phyloP scores from a whole-genome alignment of 192 early-diverging fungal genomes.

The Coemansia sp. region DNA sequence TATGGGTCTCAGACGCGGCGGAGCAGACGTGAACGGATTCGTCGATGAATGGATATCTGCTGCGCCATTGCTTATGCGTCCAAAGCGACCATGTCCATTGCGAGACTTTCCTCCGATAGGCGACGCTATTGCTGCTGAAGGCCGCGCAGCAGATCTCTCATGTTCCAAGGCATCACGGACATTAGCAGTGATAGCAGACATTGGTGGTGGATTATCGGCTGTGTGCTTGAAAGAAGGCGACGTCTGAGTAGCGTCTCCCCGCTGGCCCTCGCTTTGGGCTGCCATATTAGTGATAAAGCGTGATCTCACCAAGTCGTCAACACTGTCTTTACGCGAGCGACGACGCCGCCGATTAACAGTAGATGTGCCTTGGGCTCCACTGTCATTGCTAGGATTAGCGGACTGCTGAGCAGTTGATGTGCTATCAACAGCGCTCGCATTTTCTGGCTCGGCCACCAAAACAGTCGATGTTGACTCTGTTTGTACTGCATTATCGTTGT shows the following conservation, averaged over 20 bases:
- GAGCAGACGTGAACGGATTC: neutral
- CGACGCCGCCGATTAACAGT: constrained; percentile 8
- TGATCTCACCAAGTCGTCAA: constrained; percentile 51
- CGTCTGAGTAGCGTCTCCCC: neutral
- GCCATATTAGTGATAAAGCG: constrained; percentile 25
- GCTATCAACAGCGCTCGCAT: neutral
- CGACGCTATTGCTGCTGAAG: neutral
- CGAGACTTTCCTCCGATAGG: neutral
- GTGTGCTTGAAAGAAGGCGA: constrained; percentile 10
- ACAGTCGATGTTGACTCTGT: neutral
- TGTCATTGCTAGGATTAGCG: neutral
- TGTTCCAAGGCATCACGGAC: constrained; percentile 41
- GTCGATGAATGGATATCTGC: neutral
- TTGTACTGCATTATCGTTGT: neutral
- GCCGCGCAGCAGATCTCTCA: constrained; percentile 24
- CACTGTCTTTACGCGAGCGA: constrained; percentile 44
- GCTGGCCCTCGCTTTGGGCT: constrained; percentile 11
- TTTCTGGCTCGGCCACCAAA: neutral
- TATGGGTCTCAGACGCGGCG: constrained; percentile 11
- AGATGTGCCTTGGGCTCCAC: neutral
- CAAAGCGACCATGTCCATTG: neutral
- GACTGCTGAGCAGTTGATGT: neutral
- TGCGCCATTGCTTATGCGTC: neutral
- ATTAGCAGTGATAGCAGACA: constrained; percentile 37
- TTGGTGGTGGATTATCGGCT: constrained; percentile 8